Percentiles rank a stretch among this genome's conserved stretches.
Conservation (phyloP, 2,329 filamentous ascomycete species). For the Colletotrichum phormii region DNA sequence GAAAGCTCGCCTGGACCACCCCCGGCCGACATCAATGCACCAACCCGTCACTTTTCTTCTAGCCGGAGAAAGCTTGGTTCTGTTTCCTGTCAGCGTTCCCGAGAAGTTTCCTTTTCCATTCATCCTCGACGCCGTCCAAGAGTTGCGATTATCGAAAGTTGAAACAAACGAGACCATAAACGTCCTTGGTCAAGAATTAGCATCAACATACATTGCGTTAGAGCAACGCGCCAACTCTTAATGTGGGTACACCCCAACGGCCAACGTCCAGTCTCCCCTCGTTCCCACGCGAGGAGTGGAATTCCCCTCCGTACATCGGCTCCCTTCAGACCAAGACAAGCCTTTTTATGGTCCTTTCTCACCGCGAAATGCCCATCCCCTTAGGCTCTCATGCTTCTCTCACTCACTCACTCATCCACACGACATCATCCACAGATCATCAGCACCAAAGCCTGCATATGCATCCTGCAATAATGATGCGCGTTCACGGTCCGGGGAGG, state of each 20-base stretch:
- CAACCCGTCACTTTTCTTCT: background rate
- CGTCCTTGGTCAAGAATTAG: too few relatives aligned
- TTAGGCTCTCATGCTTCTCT: too few relatives aligned
- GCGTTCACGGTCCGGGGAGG: background rate
- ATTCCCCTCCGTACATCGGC: background rate
- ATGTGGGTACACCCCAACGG: background rate
- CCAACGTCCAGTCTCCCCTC: background rate
- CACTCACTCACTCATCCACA: background rate
- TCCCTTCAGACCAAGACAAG: background rate
- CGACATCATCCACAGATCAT: background rate
- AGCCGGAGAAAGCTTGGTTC: background rate
- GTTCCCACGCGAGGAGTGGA: background rate
- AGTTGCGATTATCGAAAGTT: too few relatives aligned
- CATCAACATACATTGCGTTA: too few relatives aligned
- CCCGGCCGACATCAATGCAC: background rate
- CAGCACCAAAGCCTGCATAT: background rate
- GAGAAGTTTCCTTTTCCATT: background rate
- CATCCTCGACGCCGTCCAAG: background rate
- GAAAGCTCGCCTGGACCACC: background rate
- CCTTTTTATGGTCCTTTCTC: background rate
- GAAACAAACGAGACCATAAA: too few relatives aligned
- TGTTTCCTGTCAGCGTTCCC: background rate
- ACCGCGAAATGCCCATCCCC: background rate
- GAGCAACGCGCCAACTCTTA: too few relatives aligned
- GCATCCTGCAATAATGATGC: constrained; percentile 5